These are phyloP conservation scores for Malassezia sympodialis DNA, from an alignment of 1,284 basidiomycete genomes.

Conservation along the genomic window DNA sequence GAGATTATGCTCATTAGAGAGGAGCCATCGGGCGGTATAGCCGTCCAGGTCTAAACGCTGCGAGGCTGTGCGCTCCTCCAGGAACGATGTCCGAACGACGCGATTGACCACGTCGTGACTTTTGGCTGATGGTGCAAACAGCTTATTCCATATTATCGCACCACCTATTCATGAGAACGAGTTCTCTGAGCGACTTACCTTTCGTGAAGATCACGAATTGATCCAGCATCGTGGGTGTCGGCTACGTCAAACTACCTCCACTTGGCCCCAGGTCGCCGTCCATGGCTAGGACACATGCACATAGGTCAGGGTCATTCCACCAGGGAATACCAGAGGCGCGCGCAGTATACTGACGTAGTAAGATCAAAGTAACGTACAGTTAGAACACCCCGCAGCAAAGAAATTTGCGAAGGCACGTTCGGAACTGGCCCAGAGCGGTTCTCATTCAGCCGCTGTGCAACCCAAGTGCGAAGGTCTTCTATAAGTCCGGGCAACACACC, in stretches of 20 bases:
- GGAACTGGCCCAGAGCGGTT: neutral
- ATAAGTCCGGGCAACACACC: neutral
- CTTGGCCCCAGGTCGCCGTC: neutral
- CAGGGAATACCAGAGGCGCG: conserved; percentile 1
- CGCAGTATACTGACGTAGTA: conserved; percentile 1
- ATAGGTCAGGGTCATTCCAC: conserved; percentile 9
- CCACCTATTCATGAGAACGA: conserved; percentile 22
- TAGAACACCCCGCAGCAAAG: conserved; percentile 6
- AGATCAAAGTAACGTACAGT: neutral
- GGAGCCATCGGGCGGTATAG: conserved; percentile 39
- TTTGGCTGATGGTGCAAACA: conserved; percentile 27
- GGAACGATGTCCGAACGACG: conserved; percentile 38
- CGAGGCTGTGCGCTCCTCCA: conserved; percentile 38
- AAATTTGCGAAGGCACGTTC: neutral
- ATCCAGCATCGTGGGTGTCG: conserved; percentile 8
- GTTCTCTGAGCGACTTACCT: neutral
- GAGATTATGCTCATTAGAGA: conserved; percentile 42
- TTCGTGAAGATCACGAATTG: conserved; percentile 15
- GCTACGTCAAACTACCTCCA: neutral
- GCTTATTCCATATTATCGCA: conserved; percentile 38
- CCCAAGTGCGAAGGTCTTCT: neutral
- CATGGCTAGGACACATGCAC: conserved; percentile 8
- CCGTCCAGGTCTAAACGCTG: conserved; percentile 36
- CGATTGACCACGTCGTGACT: conserved; percentile 29
- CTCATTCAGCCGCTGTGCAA: neutral